A percentile compares a stretch with the other conserved stretches of the same genome.
Conservation (phyloP, 2,329 filamentous ascomycete species). For the Diplodia intermedia region DNA sequence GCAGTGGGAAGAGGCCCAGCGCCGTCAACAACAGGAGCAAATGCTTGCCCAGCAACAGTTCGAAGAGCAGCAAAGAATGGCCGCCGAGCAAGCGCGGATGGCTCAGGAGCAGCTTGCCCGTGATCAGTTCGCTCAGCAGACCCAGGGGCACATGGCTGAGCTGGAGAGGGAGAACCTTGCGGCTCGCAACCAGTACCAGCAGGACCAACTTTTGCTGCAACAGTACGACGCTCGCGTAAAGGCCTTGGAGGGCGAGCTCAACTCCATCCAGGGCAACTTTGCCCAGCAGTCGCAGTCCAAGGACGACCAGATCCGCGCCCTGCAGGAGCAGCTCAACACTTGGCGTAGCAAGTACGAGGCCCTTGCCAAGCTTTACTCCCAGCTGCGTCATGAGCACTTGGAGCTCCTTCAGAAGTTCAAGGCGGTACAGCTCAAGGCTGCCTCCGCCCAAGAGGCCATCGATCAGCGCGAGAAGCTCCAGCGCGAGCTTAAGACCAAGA, state of each 20-base stretch:
- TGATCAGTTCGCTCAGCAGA: slow-evolving; percentile 92
- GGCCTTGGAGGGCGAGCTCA: slow-evolving; percentile 84
- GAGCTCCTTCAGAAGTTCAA: slow-evolving; percentile 97
- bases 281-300: slow-evolving; percentile 86
- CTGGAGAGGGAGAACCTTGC: slow-evolving; percentile 94
- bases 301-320: slow-evolving; percentile 89
- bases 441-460: slow-evolving; percentile 95
- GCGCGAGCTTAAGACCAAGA: slow-evolving; percentile 98
- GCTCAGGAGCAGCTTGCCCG: slow-evolving; percentile 89
- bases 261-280: slow-evolving; percentile 80
- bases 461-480: slow-evolving; percentile 93
- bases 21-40: slow-evolving; percentile 81
- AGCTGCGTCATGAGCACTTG: slow-evolving; percentile 91
- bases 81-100: slow-evolving; percentile 87
- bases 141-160: slow-evolving; percentile 93
- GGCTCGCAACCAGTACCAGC: slow-evolving; percentile 92
- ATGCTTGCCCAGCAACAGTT: slow-evolving; percentile 92
- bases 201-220: slow-evolving; percentile 95
- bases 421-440: slow-evolving; percentile 91
- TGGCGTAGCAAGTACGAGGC: slow-evolving; percentile 98
- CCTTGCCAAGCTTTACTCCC: slow-evolving; percentile 94
- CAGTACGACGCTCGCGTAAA: slow-evolving; percentile 96
- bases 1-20: slow-evolving; percentile 81
- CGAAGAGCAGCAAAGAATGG: slow-evolving; percentile 87
- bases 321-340: slow-evolving; percentile 97